phyloP scores from a whole-genome alignment of 345 rosid genomes.

The Salix koriyanagi region DNA sequence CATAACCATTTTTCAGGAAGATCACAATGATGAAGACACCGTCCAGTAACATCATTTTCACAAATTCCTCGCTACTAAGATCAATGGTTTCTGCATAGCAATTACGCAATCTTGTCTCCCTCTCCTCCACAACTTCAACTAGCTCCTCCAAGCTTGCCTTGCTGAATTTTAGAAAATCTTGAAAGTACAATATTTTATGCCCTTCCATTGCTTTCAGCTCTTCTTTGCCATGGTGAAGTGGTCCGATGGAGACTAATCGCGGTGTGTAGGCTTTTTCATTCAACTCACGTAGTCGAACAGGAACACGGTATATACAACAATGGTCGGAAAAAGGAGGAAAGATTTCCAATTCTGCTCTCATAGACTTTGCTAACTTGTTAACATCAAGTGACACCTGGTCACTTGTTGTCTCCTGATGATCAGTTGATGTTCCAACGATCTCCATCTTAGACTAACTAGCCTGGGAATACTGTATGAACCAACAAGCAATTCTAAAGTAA shows the following conservation, averaged over 20 bases:
- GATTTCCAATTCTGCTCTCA: not conserved
- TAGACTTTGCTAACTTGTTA: not conserved
- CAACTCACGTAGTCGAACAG: not conserved
- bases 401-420: not conserved
- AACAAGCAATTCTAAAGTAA: not conserved
- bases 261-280: not conserved
- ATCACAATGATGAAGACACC: slow-evolving; percentile 1
- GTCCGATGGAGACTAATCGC: not conserved
- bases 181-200: slow-evolving; percentile 4
- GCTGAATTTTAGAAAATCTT: not conserved
- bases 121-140: not conserved
- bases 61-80: slow-evolving; percentile 4
- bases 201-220: slow-evolving; percentile 3
- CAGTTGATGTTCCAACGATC: not conserved
- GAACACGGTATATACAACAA: slow-evolving; percentile 16
- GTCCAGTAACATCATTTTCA: slow-evolving; percentile 8
- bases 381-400: not conserved
- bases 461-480: not conserved
- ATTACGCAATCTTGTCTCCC: not conserved
- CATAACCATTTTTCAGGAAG: not conserved
- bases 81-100: not conserved
- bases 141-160: not conserved
- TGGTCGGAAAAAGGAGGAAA: not conserved
- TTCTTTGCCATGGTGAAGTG: not conserved
- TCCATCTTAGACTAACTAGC: not conserved